Evolutionary conservation across 2,329 filamentous ascomycete genomes (phyloP), one percentile per base, ranked within the genome.

Genomic region (Rhynchosporium graminicola): DNA sequence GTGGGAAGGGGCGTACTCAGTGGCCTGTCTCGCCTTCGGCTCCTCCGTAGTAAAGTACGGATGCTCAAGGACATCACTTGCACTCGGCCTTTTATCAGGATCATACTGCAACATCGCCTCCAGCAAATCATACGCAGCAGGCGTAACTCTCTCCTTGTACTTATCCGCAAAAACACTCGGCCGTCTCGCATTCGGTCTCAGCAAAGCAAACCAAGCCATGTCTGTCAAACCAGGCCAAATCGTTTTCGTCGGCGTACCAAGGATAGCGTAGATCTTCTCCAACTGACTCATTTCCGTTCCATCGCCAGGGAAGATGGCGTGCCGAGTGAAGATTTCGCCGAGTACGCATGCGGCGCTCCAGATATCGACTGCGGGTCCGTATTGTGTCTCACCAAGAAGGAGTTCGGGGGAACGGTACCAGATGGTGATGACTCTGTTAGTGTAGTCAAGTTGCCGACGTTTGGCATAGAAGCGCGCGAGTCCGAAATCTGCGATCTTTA

Each of bases 291-390:
- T 90, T 76, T 99, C 95, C n/a, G 90, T 90, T 29, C 94, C 94
- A 71, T 97, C 93, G 5, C 95, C 95, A 0, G 95, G 92, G 74
- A 99, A 99, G 65, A 98, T 95, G 66, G 95, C 92, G 70, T 92
- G 89, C 43, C 90, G 87, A 1, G 92, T 96, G 75, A 99, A 98
- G 65, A 99, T 97, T 74, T 99, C 95, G 52, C 97, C 88, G 74
- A 98, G 88, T 1, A 99, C 95, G 73, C 95, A 99, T 1, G 94
- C 95, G 1, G 95, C 95, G 72, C 92, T 97, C 95, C 95, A 99
- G 42, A 99, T 90, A 73, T 97, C 93, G 13, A 96, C 92, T 2
- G 91, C 91, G 0, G 91, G 90, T 4, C 90, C 92, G 73, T 97
- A 97, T 70, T 91, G 87, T 4, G 93, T 97, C 76, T 96, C 92